phyloP scores from a whole-genome alignment of 1,284 basidiomycete genomes.

The Microbotryum lychnidis-dioicae region DNA sequence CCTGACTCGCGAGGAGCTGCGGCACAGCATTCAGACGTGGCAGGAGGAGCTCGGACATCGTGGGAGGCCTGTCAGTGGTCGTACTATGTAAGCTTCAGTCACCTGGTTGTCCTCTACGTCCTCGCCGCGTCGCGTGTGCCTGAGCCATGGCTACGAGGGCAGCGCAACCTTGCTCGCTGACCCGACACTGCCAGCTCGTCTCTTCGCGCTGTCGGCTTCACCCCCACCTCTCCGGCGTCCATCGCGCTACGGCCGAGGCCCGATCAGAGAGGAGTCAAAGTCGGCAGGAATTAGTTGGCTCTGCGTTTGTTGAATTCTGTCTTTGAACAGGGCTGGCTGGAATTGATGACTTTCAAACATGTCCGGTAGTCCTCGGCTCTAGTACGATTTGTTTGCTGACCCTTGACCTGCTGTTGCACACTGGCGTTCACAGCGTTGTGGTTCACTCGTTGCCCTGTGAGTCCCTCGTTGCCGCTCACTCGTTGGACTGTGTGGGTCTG shows the following conservation, averaged over 20 bases:
- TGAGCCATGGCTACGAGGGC: neutral
- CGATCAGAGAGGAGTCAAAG: no score
- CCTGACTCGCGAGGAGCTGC: conserved; percentile 20
- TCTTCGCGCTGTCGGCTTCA: no score
- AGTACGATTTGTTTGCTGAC: neutral
- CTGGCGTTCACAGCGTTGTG: conserved; percentile 23
- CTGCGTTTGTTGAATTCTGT: no score
- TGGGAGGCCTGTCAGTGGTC: conserved; percentile 22
- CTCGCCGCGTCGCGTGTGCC: no score
- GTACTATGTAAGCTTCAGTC: conserved; percentile 26
- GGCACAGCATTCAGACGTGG: conserved; percentile 22
- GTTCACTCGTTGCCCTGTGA: conserved; percentile 30
- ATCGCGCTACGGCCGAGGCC: no score
- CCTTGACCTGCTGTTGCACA: neutral
- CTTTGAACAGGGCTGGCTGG: no score
- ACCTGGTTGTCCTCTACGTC: no score
- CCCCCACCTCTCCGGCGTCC: no score
- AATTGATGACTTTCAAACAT: no score
- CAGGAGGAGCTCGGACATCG: conserved; percentile 23
- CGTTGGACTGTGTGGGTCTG: neutral
- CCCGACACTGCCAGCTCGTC: neutral
- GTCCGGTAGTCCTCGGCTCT: no score
- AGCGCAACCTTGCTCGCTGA: neutral
- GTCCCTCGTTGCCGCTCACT: neutral
- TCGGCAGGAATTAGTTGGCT: no score